phyloP scores from a whole-genome alignment of 164 flowering plant genomes.

The Magnolia changhungtana region DNA sequence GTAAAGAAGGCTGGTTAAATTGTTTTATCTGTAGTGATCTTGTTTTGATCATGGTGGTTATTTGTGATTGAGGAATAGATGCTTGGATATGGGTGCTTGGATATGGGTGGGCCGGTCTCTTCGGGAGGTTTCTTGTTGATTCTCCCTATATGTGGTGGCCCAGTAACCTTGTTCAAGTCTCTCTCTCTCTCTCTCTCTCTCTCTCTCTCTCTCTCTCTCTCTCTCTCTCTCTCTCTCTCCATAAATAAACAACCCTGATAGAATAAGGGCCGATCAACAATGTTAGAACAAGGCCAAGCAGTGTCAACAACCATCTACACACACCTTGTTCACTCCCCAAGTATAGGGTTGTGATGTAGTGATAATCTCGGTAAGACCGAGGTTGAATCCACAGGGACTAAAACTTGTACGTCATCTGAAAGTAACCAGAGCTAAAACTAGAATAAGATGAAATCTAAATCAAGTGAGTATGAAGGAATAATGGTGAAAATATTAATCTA shows the following conservation, averaged over 20 bases:
- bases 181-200: slow-evolving; percentile 9
- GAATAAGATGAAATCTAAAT: too few species aligned
- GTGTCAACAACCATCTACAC: too few species aligned
- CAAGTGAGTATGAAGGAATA: too few species aligned
- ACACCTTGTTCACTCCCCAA: too few species aligned
- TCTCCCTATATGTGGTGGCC: slow-evolving; percentile 21
- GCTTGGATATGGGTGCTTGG: slow-evolving; percentile 19
- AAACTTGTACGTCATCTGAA: too few species aligned
- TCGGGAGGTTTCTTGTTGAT: slow-evolving; percentile 11
- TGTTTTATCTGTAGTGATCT: neutral
- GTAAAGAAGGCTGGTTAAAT: neutral
- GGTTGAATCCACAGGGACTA: too few species aligned
- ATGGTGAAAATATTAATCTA: too few species aligned
- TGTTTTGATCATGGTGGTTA: neutral
- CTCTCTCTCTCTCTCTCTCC: neutral
- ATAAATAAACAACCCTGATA: too few species aligned
- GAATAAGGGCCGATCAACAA: too few species aligned
- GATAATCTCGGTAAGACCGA: too few species aligned
- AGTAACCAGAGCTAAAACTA: too few species aligned
- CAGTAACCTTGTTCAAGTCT: slow-evolving; percentile 13
- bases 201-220: slow-evolving; percentile 6
- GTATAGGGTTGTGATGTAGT: too few species aligned
- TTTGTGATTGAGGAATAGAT: slow-evolving; percentile 1
- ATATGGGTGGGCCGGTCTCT: slow-evolving; percentile 19
- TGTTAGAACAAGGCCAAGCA: neutral